Percentiles rank a stretch among this genome's conserved stretches.
phyloP scores from a whole-genome alignment of 129 eudicot species.

The Flaveria ramosissima region DNA sequence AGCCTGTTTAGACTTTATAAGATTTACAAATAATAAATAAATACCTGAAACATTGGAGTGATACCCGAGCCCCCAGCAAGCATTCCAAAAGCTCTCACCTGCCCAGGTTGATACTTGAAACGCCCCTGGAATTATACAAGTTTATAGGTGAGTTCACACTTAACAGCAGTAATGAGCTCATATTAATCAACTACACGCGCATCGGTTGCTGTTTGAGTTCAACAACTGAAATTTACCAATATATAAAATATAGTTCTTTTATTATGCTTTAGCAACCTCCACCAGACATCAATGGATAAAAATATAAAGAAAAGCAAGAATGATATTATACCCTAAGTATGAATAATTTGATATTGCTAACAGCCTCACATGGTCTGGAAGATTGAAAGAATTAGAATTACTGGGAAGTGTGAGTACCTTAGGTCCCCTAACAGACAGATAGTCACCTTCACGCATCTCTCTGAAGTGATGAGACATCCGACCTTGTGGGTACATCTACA shows the following conservation, averaged over 20 bases:
- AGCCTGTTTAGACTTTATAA: neutral
- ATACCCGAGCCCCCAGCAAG: slow-evolving; percentile 99
- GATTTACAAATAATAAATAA: slow-evolving; percentile 2
- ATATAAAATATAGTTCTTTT: neutral
- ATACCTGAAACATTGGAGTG: slow-evolving; percentile 98
- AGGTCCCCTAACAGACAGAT: slow-evolving; percentile 87
- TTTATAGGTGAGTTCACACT: neutral
- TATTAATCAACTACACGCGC: neutral
- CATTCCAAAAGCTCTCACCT: slow-evolving; percentile 96
- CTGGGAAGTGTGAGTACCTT: slow-evolving; percentile 49
- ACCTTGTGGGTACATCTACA: slow-evolving; percentile 98
- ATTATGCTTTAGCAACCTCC: neutral
- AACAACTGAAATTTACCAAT: neutral
- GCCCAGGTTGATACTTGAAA: slow-evolving; percentile 83
- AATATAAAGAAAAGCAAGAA: slow-evolving; percentile 22
- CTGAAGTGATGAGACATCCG: slow-evolving; percentile 98
- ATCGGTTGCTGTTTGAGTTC: neutral
- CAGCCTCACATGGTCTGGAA: slow-evolving; percentile 11
- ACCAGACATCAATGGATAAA: neutral
- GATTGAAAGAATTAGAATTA: neutral
- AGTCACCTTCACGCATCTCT: slow-evolving; percentile 90
- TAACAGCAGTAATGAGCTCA: slow-evolving; percentile 10
- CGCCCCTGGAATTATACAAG: slow-evolving; percentile 49
- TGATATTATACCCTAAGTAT: neutral
- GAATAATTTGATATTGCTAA: neutral